phyloP scores from a whole-genome alignment of 2,329 filamentous ascomycete genomes.

The Exserohilum turcica region DNA sequence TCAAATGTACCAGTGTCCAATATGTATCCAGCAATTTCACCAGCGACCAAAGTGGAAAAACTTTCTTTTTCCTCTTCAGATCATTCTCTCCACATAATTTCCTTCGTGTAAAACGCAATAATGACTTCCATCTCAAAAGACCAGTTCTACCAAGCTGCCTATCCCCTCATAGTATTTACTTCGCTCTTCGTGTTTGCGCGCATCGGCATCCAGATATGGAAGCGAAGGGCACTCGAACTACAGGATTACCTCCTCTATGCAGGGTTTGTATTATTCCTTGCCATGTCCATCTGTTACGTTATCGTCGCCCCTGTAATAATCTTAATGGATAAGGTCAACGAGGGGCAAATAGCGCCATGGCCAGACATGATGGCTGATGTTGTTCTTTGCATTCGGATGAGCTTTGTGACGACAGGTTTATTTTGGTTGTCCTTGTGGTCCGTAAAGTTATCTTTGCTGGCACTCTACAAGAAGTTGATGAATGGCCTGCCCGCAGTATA shows the following conservation, averaged over 20 bases:
- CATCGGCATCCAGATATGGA: conserved; percentile 8
- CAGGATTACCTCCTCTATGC: conserved; percentile 28
- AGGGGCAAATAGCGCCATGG: conserved; percentile 29
- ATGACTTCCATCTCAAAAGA: conserved; percentile 1
- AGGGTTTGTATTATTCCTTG: conserved; percentile 34
- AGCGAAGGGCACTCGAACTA: not conserved
- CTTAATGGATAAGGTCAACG: conserved; percentile 28
- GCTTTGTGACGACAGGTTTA: conserved; percentile 46
- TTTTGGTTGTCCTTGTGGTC: conserved; percentile 49
- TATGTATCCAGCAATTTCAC: not conserved
- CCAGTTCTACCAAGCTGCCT: not conserved
- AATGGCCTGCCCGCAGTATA: conserved; percentile 34
- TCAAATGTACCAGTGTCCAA: not conserved
- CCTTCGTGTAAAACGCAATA: not conserved
- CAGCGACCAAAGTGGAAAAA: not conserved
- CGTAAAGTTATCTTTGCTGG: conserved; percentile 49
- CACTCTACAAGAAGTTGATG: conserved; percentile 47
- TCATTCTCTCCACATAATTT: not conserved
- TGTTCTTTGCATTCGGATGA: conserved; percentile 40
- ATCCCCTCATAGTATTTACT: conserved; percentile 11
- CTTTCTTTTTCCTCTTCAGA: not conserved
- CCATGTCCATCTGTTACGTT: conserved; percentile 37
- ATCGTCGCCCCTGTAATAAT: conserved; percentile 40
- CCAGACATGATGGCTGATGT: conserved; percentile 36
- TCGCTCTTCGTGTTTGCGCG: conserved; percentile 17